Evolutionary conservation across 2,329 filamentous ascomycete genomes (phyloP).

Genomic region (Clarireedia paspali): DNA sequence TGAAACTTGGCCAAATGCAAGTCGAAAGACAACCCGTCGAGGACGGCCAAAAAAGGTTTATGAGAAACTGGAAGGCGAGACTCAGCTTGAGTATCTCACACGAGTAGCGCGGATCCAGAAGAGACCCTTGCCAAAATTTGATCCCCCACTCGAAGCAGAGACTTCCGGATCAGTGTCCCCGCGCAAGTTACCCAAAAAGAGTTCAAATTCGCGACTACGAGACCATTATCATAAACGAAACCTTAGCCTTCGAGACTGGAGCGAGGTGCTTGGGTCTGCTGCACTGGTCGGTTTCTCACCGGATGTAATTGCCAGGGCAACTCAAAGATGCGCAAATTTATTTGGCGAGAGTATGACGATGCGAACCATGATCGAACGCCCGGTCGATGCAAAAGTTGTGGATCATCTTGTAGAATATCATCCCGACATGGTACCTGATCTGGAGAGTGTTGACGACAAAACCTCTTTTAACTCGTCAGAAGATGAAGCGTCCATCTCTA

Average conservation of each 20-base stretch:
- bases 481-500: not conserved
- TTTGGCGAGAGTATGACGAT: conserved; percentile 64
- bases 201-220: not conserved
- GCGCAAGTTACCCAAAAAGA: conserved; percentile 5
- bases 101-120: conserved; percentile 39
- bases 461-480: not conserved
- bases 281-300: conserved; percentile 63
- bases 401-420: conserved; percentile 18
- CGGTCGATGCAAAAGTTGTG: conserved; percentile 8
- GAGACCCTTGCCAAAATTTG: conserved; percentile 33
- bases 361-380: conserved; percentile 28
- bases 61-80: conserved; percentile 22
- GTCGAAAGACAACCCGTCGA: conserved; percentile 16
- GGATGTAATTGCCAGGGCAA: conserved; percentile 57
- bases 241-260: conserved; percentile 59
- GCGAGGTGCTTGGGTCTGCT: conserved; percentile 73
- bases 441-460: conserved; percentile 5
- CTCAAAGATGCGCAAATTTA: conserved; percentile 65
- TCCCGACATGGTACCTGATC: conserved; percentile 20
- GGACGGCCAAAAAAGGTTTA: conserved; percentile 25
- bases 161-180: conserved; percentile 1
- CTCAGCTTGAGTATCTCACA: conserved; percentile 36
- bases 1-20: conserved; percentile 6
- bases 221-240: conserved; percentile 7
- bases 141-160: conserved; percentile 3